These are phyloP conservation scores for Aspergillus sp. DNA, from an alignment of 2,329 filamentous ascomycete genomes.

Conservation along the genomic window DNA sequence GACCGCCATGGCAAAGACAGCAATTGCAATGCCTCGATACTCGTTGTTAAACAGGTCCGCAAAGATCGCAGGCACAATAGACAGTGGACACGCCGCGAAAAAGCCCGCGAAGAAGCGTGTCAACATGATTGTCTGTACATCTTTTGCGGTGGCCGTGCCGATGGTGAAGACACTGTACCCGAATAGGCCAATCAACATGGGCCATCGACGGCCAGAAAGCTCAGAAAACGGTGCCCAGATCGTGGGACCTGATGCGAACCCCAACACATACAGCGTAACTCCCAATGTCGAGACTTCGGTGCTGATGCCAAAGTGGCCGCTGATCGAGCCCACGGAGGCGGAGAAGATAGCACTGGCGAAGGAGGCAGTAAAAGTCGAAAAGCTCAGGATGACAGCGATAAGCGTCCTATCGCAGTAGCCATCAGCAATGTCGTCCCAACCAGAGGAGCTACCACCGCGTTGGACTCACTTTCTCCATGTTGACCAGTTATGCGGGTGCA, in stretches of 20 bases:
- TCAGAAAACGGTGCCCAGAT: conserved; percentile 57
- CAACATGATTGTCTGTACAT: conserved; percentile 36
- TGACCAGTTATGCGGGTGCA: conserved; percentile 48
- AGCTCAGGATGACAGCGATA: conserved; percentile 25
- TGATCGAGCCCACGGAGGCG: conserved; percentile 50
- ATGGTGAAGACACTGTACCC: conserved; percentile 41
- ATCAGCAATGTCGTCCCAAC: not conserved
- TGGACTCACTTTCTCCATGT: conserved; percentile 32
- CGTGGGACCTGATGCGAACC: conserved; percentile 53
- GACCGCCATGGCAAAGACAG: conserved; percentile 44
- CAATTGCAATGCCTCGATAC: conserved; percentile 36
- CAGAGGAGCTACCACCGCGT: not conserved
- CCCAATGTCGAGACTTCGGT: conserved; percentile 39
- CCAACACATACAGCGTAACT: conserved; percentile 43
- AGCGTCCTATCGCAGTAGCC: conserved; percentile 4
- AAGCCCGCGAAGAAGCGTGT: conserved; percentile 42
- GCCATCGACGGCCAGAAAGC: conserved; percentile 50
- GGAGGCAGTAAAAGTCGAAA: conserved; percentile 44
- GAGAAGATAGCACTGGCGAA: conserved; percentile 60
- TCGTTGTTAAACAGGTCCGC: conserved; percentile 46
- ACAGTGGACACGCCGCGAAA: conserved; percentile 38
- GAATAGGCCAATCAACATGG: conserved; percentile 39
- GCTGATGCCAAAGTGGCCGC: conserved; percentile 41
- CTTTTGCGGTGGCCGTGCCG: conserved; percentile 36
- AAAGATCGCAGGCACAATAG: conserved; percentile 38